Evolutionary conservation across 164 flowering plant species (phyloP).

Genomic region (Vitis amurensis): DNA sequence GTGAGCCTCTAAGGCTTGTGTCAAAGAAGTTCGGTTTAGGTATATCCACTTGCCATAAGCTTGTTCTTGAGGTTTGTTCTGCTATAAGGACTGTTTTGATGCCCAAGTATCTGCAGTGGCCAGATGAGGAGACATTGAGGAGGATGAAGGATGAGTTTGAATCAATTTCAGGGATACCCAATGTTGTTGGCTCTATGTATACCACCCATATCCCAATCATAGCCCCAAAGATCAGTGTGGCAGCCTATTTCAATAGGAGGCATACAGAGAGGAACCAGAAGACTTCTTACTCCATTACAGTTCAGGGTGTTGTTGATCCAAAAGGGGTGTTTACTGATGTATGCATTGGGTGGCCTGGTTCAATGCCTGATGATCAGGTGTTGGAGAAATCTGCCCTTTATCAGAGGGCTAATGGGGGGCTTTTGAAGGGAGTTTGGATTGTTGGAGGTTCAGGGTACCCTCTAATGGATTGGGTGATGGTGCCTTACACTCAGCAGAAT

Average conservation of each 20-base stretch:
- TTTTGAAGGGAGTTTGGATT: constrained; percentile 46
- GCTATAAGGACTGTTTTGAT: constrained; percentile 48
- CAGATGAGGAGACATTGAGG: constrained; percentile 35
- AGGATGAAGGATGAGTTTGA: constrained; percentile 37
- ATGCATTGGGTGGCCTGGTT: constrained; percentile 71
- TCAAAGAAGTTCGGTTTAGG: constrained; percentile 65
- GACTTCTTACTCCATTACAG: constrained; percentile 57
- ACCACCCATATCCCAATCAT: constrained; percentile 66
- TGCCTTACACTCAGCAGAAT: constrained; percentile 50
- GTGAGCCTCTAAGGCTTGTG: constrained; percentile 62
- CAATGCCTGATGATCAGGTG: constrained; percentile 59
- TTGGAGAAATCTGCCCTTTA: constrained; percentile 55
- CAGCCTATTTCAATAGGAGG: constrained; percentile 57
- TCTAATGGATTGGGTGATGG: constrained; percentile 58
- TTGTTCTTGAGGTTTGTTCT: constrained; percentile 58
- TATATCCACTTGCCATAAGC: constrained; percentile 59
- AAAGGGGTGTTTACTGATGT: constrained; percentile 59
- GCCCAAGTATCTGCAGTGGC: constrained; percentile 64
- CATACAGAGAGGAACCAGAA: constrained; percentile 69
- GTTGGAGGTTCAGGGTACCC: constrained; percentile 55
- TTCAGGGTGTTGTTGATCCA: constrained; percentile 62
- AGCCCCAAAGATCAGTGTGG: constrained; percentile 55
- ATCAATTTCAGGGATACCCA: constrained; percentile 49
- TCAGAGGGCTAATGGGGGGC: constrained; percentile 50
- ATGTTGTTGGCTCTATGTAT: constrained; percentile 60